Base-by-base conservation (phyloP, 2,329 filamentous ascomycete genomes). In the Xylariaceae sp. region DNA sequence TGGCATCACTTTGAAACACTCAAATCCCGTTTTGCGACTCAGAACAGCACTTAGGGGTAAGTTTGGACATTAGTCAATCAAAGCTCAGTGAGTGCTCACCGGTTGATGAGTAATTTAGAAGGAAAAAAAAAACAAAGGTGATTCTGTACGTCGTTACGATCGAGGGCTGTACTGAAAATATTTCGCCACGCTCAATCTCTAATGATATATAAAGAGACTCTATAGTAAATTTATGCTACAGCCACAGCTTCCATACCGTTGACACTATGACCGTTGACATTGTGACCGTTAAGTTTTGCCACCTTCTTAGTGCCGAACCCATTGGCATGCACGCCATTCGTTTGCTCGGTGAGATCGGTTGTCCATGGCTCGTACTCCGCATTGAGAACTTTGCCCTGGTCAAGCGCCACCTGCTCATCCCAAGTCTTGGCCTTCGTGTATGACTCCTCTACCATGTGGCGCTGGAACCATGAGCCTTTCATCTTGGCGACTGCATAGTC, bases 361-460 rank as follows among this genome's bases (percentile, higher is more conserved):
- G 41, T 46, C 42, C n/a, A 30, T 3, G 11, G 35, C 33, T 53
- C 50, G 15, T 40, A 46, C 13, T 53, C 50, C 6, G 50, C 50
- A 21, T 48, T 53, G 13, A 24, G n/a, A 3, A 36, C 23, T 29
- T 53, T 53, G 23, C 50, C 50, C 36, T 36, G 16, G 37, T 42
- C 36, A 10, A 53, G 26, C 3, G 43, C 50, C 7, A 42, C 50
- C 11, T 53, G 36, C 6, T 42, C 50, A 9, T 47, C 35, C 50
- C 50, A 53, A 13, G 50, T 11, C 29, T 41, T 46, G 27, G 41
- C 50, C 16, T 36, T 24, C n/a, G 20, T 42, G n/a, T 53, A 16
- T 72, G 71, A 20, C 64, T 65, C 26, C 71, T 74, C 40, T 72
- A 75, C 55, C 11, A 60, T 13, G 29, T 50, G 58, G 42, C 58